Percentiles rank a stretch among this genome's conserved stretches.
These are phyloP conservation scores for Balakata baccata DNA, from an alignment of 345 rosid genomes.

Conservation along the genomic window DNA sequence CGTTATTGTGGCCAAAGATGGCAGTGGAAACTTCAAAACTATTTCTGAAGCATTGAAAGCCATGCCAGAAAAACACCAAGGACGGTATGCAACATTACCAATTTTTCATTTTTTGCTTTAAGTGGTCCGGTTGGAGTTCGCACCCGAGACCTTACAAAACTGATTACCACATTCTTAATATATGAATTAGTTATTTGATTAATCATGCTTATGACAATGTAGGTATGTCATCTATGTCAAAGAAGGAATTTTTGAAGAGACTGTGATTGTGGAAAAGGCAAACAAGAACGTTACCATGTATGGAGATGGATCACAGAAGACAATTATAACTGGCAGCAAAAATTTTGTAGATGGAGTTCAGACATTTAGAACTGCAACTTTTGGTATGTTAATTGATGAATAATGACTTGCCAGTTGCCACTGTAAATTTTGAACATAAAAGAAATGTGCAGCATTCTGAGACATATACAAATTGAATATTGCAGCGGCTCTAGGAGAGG, in stretches of 20 bases:
- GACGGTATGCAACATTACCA: slow-evolving; percentile 42
- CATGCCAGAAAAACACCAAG: slow-evolving; percentile 49
- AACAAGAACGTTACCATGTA: slow-evolving; percentile 48
- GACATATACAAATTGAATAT: not conserved
- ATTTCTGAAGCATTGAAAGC: slow-evolving; percentile 60
- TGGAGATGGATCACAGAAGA: slow-evolving; percentile 88
- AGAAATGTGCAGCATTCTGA: not conserved
- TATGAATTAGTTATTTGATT: too few relatives aligned
- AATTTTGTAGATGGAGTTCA: slow-evolving; percentile 51
- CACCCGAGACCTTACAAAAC: too few relatives aligned
- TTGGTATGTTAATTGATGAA: slow-evolving; percentile 39
- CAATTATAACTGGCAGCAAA: slow-evolving; percentile 60
- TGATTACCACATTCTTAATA: too few relatives aligned
- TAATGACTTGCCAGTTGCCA: not conserved
- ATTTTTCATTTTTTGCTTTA: not conserved
- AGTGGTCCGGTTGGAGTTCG: too few relatives aligned
- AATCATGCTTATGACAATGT: slow-evolving; percentile 8
- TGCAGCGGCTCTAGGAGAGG: slow-evolving; percentile 61
- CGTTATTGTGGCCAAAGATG: slow-evolving; percentile 71
- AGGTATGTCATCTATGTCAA: slow-evolving; percentile 74
- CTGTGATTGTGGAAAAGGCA: slow-evolving; percentile 43
- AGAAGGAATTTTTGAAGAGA: slow-evolving; percentile 63
- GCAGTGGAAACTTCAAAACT: slow-evolving; percentile 68
- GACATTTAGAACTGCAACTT: slow-evolving; percentile 58
- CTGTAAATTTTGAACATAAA: not conserved